These are phyloP conservation scores for Medicago lupulina DNA, from an alignment of 306 rosid species.

Conservation along the genomic window DNA sequence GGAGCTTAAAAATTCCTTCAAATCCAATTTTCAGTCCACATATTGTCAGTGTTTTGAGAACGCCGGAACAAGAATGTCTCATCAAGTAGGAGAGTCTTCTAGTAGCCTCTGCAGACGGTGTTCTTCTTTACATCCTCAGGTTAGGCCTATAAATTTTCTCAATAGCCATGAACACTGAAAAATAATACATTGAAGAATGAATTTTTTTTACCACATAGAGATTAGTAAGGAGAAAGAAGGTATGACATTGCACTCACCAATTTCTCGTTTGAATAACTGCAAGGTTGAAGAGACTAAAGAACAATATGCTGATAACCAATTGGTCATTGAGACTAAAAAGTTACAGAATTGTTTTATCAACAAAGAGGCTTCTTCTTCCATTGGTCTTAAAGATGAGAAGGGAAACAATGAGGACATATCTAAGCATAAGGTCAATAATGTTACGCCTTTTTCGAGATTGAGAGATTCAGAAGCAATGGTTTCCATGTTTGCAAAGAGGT, in stretches of 20 bases:
- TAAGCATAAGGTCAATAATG: constrained; percentile 32
- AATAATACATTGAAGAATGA: constrained; percentile 44
- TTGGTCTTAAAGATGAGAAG: constrained; percentile 35
- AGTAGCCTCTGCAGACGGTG: neutral
- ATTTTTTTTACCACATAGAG: constrained; percentile 37
- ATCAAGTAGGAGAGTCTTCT: constrained; percentile 53
- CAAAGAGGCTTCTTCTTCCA: constrained; percentile 37
- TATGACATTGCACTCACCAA: constrained; percentile 47
- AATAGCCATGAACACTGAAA: constrained; percentile 51
- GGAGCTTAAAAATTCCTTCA: too few relatives aligned
- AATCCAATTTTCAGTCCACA: too few relatives aligned
- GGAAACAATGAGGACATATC: constrained; percentile 46
- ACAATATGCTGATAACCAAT: constrained; percentile 41
- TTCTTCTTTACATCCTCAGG: constrained; percentile 44
- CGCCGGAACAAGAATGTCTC: constrained; percentile 44
- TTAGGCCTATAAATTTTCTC: constrained; percentile 42
- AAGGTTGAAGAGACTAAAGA: constrained; percentile 43
- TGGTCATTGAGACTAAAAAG: constrained; percentile 45
- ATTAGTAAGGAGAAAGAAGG: constrained; percentile 47
- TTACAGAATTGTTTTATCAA: constrained; percentile 37
- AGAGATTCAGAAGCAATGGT: constrained; percentile 62
- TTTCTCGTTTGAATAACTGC: constrained; percentile 35
- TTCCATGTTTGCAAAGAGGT: constrained; percentile 71
- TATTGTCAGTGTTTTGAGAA: constrained; percentile 37
- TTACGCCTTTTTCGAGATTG: constrained; percentile 44